Evolutionary conservation across 306 rosid species (phyloP).

Genomic region (Amphicarpaea edgeworthii): DNA sequence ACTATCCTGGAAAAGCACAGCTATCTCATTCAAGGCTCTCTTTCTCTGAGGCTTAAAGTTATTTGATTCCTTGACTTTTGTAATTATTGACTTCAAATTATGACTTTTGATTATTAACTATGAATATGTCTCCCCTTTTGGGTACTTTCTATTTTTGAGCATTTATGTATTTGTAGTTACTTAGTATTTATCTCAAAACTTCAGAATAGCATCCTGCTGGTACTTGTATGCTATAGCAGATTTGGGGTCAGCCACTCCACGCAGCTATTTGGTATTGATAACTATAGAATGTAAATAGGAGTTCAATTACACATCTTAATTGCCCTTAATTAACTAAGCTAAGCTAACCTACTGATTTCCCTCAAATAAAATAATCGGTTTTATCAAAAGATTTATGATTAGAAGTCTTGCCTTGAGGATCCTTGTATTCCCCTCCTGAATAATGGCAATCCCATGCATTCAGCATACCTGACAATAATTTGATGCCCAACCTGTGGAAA

Average conservation of each 20-base stretch:
- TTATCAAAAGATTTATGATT: conserved; percentile 45
- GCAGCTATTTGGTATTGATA: background rate
- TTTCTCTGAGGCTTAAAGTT: conserved; percentile 12
- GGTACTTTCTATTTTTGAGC: background rate
- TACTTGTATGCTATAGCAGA: background rate
- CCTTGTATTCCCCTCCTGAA: conserved; percentile 93
- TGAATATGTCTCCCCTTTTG: background rate
- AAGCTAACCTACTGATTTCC: conserved; percentile 36
- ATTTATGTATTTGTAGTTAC: background rate
- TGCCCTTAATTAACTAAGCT: conserved; percentile 27
- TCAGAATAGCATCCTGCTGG: background rate
- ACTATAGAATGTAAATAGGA: background rate
- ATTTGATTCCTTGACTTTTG: background rate
- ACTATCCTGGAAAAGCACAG: background rate
- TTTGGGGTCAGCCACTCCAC: background rate
- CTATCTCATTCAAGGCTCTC: background rate
- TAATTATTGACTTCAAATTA: background rate
- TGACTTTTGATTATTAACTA: background rate
- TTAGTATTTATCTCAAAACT: background rate
- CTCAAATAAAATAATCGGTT: conserved; percentile 42
- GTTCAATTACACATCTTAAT: conserved; percentile 22
- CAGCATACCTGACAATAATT: conserved; percentile 80
- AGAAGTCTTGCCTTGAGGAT: conserved; percentile 89
- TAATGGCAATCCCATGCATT: conserved; percentile 98
- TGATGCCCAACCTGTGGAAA: conserved; percentile 94